Evolutionary conservation across 2,329 filamentous ascomycete genomes (phyloP).

Genomic region (Fusarium sulawesiense): DNA sequence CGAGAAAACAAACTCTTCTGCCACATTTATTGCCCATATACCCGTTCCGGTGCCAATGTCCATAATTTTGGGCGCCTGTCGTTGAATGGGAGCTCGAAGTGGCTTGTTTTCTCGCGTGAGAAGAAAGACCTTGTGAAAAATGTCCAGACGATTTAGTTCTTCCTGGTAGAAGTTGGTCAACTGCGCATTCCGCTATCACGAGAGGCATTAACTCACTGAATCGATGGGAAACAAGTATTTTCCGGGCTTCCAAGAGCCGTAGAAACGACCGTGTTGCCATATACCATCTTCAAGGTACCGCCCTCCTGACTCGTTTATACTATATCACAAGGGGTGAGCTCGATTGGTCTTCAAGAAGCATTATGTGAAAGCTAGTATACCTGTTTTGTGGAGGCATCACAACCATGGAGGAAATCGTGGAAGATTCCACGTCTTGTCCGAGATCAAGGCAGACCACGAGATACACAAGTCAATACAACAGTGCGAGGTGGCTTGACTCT

Average conservation of each 20-base stretch:
- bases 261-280: conserved; percentile 75
- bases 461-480: background rate
- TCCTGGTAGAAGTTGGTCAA: conserved; percentile 56
- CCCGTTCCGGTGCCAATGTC: conserved; percentile 88
- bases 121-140: conserved; percentile 81
- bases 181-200: background rate
- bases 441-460: conserved; percentile 7
- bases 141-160: conserved; percentile 82
- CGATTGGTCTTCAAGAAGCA: background rate
- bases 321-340: conserved; percentile 29
- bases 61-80: conserved; percentile 57
- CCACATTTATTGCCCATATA: conserved; percentile 91
- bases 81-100: conserved; percentile 37
- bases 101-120: conserved; percentile 66
- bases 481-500: conserved; percentile 21
- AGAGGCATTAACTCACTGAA: conserved; percentile 63
- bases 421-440: conserved; percentile 18
- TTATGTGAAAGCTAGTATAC: conserved; percentile 33
- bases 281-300: conserved; percentile 46
- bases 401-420: conserved; percentile 38
- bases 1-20: conserved; percentile 67
- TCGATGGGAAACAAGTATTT: conserved; percentile 84
- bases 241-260: conserved; percentile 74
- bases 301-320: conserved; percentile 33
- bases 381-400: conserved; percentile 49